Evolutionary conservation across 345 rosid species (phyloP), one percentile per base, ranked within the genome.

Genomic region (Pugionium cornutum): DNA sequence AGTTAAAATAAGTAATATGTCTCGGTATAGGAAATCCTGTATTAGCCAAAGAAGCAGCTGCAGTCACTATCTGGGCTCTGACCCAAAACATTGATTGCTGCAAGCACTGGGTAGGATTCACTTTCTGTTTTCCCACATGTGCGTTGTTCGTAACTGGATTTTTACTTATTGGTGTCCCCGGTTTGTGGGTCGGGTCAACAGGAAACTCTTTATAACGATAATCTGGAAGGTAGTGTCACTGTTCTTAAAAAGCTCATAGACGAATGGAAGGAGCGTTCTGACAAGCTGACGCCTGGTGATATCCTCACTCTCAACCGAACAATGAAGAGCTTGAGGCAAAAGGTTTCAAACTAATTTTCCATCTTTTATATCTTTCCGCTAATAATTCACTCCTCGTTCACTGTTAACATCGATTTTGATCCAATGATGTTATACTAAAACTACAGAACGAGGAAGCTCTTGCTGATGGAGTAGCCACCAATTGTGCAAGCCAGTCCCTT

Each of bases 11-110:
- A 47, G n/a, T 43, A 35, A 3, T 29, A 2, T 64, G 31, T 10
- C 28, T 31, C 0, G 29, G 43, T 25, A 35, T 74, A 88, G 95
- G 77, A 50, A 72, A 64, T 72, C 67, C 81, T 4, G 77, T 81
- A 39, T 76, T 88, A 72, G 79, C 89, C 37, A 80, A 78, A 75
- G 95, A 86, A 80, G 86, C 89, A 4, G 81, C 86, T 69, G 77
- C 75, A 53, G 68, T 86, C 58, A 61, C 72, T 58, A 64, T 81
- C 49, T 86, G 95, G 95, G 83, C 83, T 40, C 72, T 88, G 57
- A 66, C 77, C 6, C 78, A 84, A 76, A 82, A 80, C 42, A 51
- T 78, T 55, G 95, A 86, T 33, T 88, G 91, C 82, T 86, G 80
- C 77, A 81, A 75, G 77, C 88, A 78, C 31, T 88, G 91, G 95